These are phyloP conservation scores for Salix arbutifolia DNA, from an alignment of 345 rosid species.

Conservation along the genomic window DNA sequence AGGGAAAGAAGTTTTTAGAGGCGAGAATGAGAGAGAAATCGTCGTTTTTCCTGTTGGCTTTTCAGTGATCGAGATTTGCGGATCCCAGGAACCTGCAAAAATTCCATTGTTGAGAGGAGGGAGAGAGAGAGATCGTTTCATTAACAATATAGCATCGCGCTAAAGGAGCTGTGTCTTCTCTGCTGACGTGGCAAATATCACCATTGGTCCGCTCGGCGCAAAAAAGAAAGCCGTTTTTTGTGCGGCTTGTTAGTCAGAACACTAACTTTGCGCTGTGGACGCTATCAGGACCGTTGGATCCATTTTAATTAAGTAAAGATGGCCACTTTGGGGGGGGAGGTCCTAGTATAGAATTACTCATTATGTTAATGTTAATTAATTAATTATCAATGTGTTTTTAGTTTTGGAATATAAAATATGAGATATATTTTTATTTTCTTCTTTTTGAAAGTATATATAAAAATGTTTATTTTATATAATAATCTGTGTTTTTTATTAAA, in stretches of 20 bases:
- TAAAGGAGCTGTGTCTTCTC: slow-evolving; percentile 38
- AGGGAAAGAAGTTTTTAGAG: slow-evolving; percentile 5
- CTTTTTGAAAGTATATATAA: no score
- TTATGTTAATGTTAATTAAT: not conserved
- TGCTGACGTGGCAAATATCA: slow-evolving; percentile 34
- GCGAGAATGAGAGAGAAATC: slow-evolving; percentile 19
- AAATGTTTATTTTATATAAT: no score
- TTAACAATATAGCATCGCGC: slow-evolving; percentile 23
- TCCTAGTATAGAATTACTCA: not conserved
- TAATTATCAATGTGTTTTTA: not conserved
- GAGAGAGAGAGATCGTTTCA: slow-evolving; percentile 5
- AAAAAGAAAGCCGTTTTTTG: slow-evolving; percentile 15
- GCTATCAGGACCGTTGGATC: slow-evolving; percentile 23
- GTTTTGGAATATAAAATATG: no score
- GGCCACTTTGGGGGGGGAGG: not conserved
- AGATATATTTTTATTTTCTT: no score
- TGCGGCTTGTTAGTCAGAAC: slow-evolving; percentile 19
- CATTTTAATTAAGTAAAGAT: not conserved
- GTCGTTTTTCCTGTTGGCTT: slow-evolving; percentile 14
- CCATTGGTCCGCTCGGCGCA: slow-evolving; percentile 35
- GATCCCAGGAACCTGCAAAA: slow-evolving; percentile 51
- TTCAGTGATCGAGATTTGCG: slow-evolving; percentile 43
- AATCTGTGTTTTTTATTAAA: no score
- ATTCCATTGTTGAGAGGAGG: slow-evolving; percentile 34
- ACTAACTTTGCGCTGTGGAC: not conserved